A percentile compares a stretch with the other conserved stretches of the same genome.
Evolutionary conservation across 2,329 filamentous ascomycete species (phyloP).

Genomic region (Pestalotiopsis sp.): DNA sequence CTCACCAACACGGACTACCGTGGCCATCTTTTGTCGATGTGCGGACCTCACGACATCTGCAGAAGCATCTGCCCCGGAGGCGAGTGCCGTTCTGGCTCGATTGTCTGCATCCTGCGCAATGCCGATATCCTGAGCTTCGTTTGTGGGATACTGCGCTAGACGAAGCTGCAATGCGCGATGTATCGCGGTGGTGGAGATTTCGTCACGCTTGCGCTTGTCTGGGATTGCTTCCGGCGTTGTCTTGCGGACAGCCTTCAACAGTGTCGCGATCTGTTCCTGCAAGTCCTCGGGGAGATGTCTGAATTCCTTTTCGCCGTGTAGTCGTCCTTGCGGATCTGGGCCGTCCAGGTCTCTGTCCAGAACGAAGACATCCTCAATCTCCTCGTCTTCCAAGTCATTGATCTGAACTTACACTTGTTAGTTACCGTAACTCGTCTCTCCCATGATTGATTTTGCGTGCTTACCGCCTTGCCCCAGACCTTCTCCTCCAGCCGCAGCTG

Average conservation of each 20-base stretch:
- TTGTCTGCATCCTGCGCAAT: slow-evolving; percentile 33
- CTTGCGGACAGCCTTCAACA: slow-evolving; percentile 54
- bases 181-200: slow-evolving; percentile 45
- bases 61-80: background rate
- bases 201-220: slow-evolving; percentile 53
- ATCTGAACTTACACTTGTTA: slow-evolving; percentile 35
- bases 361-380: slow-evolving; percentile 77
- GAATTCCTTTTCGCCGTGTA: slow-evolving; percentile 40
- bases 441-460: slow-evolving; percentile 16
- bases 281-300: slow-evolving; percentile 52
- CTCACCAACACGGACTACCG: slow-evolving; percentile 71
- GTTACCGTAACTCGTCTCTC: background rate
- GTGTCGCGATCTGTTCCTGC: slow-evolving; percentile 50
- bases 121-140: slow-evolving; percentile 39
- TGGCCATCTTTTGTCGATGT: slow-evolving; percentile 59
- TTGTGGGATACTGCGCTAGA: slow-evolving; percentile 45
- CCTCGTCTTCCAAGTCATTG: slow-evolving; percentile 59
- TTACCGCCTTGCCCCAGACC: slow-evolving; percentile 45
- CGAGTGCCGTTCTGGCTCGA: slow-evolving; percentile 18
- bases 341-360: slow-evolving; percentile 60
- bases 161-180: slow-evolving; percentile 39
- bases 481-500: slow-evolving; percentile 39
- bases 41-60: background rate
- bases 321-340: slow-evolving; percentile 50
- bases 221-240: slow-evolving; percentile 42